Conservation (phyloP, 2,329 filamentous ascomycete genomes). For the Sporothrix dimorphospora region DNA sequence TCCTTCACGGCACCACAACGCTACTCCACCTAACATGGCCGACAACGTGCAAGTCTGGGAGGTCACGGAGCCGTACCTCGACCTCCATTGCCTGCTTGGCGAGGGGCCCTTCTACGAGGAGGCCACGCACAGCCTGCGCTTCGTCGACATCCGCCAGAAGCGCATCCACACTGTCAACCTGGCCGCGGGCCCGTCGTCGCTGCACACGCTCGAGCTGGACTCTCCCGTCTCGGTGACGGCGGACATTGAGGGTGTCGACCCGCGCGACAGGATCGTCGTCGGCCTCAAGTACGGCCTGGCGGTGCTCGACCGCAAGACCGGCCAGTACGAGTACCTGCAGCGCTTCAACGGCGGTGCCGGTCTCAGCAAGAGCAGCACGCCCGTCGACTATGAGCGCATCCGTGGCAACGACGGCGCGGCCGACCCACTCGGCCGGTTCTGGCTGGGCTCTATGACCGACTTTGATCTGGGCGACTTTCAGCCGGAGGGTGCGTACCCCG, state of each 20-base stretch:
- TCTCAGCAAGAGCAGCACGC: conserved; percentile 31
- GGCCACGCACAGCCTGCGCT: conserved; percentile 67
- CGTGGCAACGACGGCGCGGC: conserved; percentile 81
- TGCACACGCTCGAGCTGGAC: conserved; percentile 63
- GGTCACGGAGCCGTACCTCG: conserved; percentile 59
- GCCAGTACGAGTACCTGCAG: conserved; percentile 57
- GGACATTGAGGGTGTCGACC: conserved; percentile 70
- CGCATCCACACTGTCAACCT: conserved; percentile 74
- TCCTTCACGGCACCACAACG: neutral
- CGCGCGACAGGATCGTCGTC: conserved; percentile 68
- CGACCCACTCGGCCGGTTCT: conserved; percentile 80
- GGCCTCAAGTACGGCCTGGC: conserved; percentile 82
- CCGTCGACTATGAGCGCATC: conserved; percentile 54
- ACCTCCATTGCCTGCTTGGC: conserved; percentile 67
- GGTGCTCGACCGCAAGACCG: conserved; percentile 68
- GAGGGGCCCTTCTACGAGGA: conserved; percentile 77
- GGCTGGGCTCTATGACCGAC: conserved; percentile 86
- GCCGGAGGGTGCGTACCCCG: conserved; percentile 54
- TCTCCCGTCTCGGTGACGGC: conserved; percentile 69
- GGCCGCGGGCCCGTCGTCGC: conserved; percentile 61
- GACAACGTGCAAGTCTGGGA: conserved; percentile 51
- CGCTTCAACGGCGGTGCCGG: conserved; percentile 48
- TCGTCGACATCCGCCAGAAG: conserved; percentile 81
- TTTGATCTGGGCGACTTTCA: conserved; percentile 60
- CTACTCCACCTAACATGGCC: conserved; percentile 17